A percentile compares a stretch with the other conserved stretches of the same genome.
Evolutionary conservation across 2,329 filamentous ascomycete species (phyloP).

Genomic region (Fusarium solani-melongenae): DNA sequence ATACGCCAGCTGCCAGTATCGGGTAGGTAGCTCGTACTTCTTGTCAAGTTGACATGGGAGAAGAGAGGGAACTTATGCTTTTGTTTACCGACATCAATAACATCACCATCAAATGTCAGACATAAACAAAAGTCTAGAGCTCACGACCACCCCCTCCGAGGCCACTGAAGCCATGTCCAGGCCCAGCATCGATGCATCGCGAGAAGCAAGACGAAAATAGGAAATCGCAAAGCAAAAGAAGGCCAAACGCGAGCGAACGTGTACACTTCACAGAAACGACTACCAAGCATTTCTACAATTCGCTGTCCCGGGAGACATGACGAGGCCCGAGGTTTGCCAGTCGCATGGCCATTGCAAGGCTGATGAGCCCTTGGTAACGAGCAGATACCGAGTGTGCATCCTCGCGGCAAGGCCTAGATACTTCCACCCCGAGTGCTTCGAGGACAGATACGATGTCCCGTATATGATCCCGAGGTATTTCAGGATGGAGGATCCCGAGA

Average conservation of each 20-base stretch:
- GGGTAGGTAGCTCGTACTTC: not conserved
- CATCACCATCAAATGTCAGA: not conserved
- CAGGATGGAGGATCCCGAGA: not conserved
- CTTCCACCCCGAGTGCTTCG: not conserved
- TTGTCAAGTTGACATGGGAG: not conserved
- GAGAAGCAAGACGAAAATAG: not conserved
- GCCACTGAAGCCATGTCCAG: not conserved
- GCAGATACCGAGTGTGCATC: not conserved
- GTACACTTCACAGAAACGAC: not conserved
- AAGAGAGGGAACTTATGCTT: not conserved
- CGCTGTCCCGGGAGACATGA: not conserved
- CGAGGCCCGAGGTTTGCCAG: not conserved
- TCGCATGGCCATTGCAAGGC: not conserved
- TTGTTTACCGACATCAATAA: not conserved
- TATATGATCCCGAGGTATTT: not conserved
- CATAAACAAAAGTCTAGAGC: not conserved
- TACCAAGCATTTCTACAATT: not conserved
- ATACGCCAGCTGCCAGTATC: not conserved
- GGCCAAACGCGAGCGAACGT: not conserved
- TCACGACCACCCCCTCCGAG: not conserved
- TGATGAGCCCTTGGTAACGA: not conserved
- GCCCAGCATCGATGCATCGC: not conserved
- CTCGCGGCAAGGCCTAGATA: not conserved
- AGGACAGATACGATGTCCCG: not conserved
- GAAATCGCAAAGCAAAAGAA: not conserved